Conservation (phyloP, 2,329 filamentous ascomycete genomes). For the Aspergillaceae sp. region DNA sequence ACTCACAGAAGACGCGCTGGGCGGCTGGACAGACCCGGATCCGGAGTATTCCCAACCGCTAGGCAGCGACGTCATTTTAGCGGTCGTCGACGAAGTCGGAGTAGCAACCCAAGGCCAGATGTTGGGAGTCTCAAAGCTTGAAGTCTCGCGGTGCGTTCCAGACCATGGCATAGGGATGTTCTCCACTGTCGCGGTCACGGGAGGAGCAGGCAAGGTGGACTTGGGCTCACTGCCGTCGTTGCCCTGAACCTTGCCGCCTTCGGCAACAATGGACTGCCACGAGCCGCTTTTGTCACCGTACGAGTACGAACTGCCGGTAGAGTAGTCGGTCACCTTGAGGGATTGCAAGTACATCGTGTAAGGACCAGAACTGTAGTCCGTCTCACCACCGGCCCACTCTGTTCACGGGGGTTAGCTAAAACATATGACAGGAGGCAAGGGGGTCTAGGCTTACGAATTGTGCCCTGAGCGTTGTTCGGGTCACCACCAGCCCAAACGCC, state of each 20-base stretch:
- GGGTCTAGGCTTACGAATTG: conserved; percentile 48
- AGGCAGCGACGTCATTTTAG: conserved; percentile 50
- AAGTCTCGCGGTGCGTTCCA: conserved; percentile 38
- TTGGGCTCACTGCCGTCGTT: conserved; percentile 40
- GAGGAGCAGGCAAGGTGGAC: conserved; percentile 46
- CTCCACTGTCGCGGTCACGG: conserved; percentile 53
- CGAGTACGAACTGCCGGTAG: conserved; percentile 73
- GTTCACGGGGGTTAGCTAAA: background rate
- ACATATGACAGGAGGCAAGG: background rate
- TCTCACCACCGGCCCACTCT: conserved; percentile 78
- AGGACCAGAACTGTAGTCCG: conserved; percentile 73
- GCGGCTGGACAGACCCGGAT: conserved; percentile 69
- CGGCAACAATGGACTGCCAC: conserved; percentile 73
- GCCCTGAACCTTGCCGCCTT: conserved; percentile 68
- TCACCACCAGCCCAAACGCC: conserved; percentile 91
- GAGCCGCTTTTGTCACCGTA: conserved; percentile 71
- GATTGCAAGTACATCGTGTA: conserved; percentile 78
- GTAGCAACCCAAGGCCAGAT: conserved; percentile 61
- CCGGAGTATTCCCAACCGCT: conserved; percentile 72
- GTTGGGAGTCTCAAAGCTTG: conserved; percentile 48
- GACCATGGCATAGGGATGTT: conserved; percentile 59
- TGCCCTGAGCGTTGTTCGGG: conserved; percentile 65
- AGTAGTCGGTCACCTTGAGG: conserved; percentile 78
- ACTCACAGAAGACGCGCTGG: conserved; percentile 59
- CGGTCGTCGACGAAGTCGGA: conserved; percentile 41